These are phyloP conservation scores for Cicer yamashitae DNA, from an alignment of 306 rosid genomes.

Conservation along the genomic window DNA sequence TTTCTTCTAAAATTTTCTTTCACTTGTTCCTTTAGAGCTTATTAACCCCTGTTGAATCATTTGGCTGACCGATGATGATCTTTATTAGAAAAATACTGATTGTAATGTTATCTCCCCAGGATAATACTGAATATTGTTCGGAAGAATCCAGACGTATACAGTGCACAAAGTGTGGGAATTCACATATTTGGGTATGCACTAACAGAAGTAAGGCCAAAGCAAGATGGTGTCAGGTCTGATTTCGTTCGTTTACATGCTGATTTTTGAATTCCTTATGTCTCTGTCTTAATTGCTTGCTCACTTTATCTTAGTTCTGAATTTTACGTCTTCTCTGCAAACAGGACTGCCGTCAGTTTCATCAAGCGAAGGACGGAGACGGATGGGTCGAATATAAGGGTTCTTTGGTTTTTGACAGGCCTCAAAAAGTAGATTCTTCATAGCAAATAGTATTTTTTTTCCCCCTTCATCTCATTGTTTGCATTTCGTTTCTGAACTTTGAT, in stretches of 20 bases:
- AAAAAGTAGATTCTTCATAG: constrained; percentile 60
- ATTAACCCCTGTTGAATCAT: constrained; percentile 12
- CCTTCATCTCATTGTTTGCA: constrained; percentile 14
- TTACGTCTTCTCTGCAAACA: constrained; percentile 48
- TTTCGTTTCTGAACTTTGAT: constrained; percentile 43
- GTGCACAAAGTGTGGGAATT: constrained; percentile 95
- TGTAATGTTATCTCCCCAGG: constrained; percentile 56
- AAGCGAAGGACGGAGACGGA: constrained; percentile 99
- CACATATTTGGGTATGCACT: constrained; percentile 99
- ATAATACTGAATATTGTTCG: constrained; percentile 68
- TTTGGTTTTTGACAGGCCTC: constrained; percentile 77
- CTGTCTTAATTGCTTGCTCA: constrained; percentile 15
- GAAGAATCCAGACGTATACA: constrained; percentile 96
- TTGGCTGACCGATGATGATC: constrained; percentile 9
- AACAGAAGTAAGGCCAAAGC: constrained; percentile 88
- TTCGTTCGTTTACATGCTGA: constrained; percentile 21
- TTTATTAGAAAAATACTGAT: constrained; percentile 36
- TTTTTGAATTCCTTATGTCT: constrained; percentile 3
- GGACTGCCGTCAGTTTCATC: constrained; percentile 99
- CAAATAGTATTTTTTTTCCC: constrained; percentile 9
- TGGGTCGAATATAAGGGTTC: constrained; percentile 99
- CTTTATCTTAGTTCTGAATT: constrained; percentile 31
- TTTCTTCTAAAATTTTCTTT: background rate
- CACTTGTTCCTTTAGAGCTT: constrained; percentile 1
- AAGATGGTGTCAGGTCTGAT: constrained; percentile 97